These are phyloP conservation scores for Oryza brachyantha DNA, from an alignment of 176 grass and related monocot species.

Conservation along the genomic window DNA sequence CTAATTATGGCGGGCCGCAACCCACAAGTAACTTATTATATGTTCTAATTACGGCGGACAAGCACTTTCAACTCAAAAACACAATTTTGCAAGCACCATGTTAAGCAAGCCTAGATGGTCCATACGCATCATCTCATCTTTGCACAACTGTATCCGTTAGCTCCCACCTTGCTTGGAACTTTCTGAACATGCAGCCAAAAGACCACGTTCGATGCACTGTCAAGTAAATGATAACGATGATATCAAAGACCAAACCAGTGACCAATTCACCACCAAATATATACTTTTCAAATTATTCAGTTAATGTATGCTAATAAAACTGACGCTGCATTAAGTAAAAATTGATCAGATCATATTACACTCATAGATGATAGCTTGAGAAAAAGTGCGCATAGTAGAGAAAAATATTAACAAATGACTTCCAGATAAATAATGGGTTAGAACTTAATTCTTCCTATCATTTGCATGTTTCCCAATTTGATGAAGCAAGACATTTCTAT, in stretches of 20 bases:
- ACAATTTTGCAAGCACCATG: not conserved
- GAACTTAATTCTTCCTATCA: not conserved
- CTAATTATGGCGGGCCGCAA: too few species aligned
- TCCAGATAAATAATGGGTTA: not conserved
- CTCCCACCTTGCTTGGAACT: slow-evolving; percentile 22
- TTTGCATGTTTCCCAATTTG: not conserved
- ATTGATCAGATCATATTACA: not conserved
- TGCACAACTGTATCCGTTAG: not conserved
- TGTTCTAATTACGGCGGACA: too few species aligned
- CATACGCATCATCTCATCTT: not conserved
- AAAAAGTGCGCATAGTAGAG: not conserved
- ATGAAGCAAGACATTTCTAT: not conserved
- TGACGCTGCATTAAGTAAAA: not conserved
- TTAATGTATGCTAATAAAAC: not conserved
- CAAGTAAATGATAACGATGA: not conserved
- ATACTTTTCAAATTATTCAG: not conserved
- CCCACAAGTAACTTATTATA: too few species aligned
- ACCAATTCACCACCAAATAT: not conserved
- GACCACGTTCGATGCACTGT: slow-evolving; percentile 63
- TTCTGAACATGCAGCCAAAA: slow-evolving; percentile 54
- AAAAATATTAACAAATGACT: not conserved
- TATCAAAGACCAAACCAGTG: too few species aligned
- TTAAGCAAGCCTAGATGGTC: not conserved
- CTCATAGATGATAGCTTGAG: not conserved
- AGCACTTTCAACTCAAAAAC: not conserved